These are phyloP conservation scores for Polychytrium aggregatum DNA, from an alignment of 192 early-diverging fungal species.

Conservation along the genomic window DNA sequence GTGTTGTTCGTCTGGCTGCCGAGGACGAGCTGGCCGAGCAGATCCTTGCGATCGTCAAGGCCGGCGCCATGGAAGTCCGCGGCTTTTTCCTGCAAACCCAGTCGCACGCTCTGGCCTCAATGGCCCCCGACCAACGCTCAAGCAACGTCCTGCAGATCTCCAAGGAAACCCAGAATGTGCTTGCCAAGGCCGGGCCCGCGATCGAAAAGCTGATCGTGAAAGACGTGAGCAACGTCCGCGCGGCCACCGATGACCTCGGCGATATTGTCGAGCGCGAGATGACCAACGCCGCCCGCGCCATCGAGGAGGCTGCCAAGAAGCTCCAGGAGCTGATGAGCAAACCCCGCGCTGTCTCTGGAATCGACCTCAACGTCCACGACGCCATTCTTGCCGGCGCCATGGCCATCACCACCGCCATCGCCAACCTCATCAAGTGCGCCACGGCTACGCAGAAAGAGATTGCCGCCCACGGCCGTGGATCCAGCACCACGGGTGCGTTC, in stretches of 20 bases:
- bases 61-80: constrained; percentile 52
- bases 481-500: constrained; percentile 70
- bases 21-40: constrained; percentile 74
- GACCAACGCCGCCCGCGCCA: constrained; percentile 80
- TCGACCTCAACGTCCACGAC: constrained; percentile 80
- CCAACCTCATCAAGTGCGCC: constrained; percentile 85
- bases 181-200: constrained; percentile 59
- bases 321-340: constrained; percentile 70
- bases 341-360: constrained; percentile 61
- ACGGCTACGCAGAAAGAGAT: constrained; percentile 95
- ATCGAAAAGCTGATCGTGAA: constrained; percentile 66
- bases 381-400: constrained; percentile 83
- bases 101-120: constrained; percentile 27
- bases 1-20: constrained; percentile 66
- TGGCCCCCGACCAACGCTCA: constrained; percentile 47
- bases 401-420: constrained; percentile 89
- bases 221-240: constrained; percentile 38
- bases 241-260: constrained; percentile 67
- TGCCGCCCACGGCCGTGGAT: constrained; percentile 81
- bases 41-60: constrained; percentile 54
- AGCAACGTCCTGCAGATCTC: constrained; percentile 66
- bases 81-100: constrained; percentile 83
- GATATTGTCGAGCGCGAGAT: constrained; percentile 90
- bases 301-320: constrained; percentile 77
- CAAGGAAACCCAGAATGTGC: constrained; percentile 60